Conservation (phyloP, 805 yeast genomes). For the Kazachstania kunashirensis region DNA sequence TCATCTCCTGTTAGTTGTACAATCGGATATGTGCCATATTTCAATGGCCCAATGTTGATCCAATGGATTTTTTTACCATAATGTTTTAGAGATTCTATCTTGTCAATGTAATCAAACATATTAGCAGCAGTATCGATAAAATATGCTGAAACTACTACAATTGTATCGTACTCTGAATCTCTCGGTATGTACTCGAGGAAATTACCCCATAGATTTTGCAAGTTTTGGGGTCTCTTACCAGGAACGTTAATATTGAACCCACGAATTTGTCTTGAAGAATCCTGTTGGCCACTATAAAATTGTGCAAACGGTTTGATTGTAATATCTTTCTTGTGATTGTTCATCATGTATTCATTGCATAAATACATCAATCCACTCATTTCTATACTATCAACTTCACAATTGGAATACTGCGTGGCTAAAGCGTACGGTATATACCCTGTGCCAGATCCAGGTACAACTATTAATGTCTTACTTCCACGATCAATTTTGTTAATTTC, state of each 20-base stretch:
- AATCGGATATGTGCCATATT: constrained; percentile 79
- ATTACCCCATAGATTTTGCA: constrained; percentile 48
- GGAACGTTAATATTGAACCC: constrained; percentile 6
- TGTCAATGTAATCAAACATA: constrained; percentile 60
- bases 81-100: constrained; percentile 41
- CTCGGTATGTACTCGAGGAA: constrained; percentile 44
- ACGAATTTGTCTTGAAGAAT: constrained; percentile 42
- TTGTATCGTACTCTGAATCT: constrained; percentile 31
- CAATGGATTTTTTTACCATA: constrained; percentile 43
- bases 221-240: constrained; percentile 36
- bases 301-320: constrained; percentile 47
- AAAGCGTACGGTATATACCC: constrained; percentile 69
- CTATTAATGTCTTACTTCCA: constrained; percentile 36
- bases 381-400: constrained; percentile 63
- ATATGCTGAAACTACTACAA: constrained; percentile 58
- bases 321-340: constrained; percentile 8
- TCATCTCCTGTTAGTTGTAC: constrained; percentile 72
- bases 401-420: constrained; percentile 30
- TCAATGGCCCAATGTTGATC: constrained; percentile 88
- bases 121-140: constrained; percentile 92
- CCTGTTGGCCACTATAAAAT: constrained; percentile 55
- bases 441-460: constrained; percentile 84
- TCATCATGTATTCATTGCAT: constrained; percentile 48
- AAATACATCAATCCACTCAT: constrained; percentile 66
- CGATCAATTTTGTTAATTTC: constrained; percentile 33